Conservation (phyloP, 768 basidiomycete species). For the Boletus eberwhitei region DNA sequence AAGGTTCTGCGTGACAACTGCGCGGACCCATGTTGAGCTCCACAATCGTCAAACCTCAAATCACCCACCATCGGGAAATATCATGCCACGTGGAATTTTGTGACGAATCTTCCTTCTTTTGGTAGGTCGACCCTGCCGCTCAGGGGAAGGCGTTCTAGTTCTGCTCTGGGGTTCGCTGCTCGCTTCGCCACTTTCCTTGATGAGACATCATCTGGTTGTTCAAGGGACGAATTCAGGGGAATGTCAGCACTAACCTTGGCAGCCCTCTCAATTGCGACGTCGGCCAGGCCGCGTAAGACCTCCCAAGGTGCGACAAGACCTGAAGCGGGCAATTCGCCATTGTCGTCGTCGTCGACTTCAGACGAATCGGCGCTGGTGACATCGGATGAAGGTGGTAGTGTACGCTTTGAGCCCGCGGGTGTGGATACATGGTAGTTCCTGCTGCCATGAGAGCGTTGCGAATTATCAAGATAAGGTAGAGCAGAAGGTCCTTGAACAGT, state of each 20-base stretch:
- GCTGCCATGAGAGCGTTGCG: constrained; percentile 27
- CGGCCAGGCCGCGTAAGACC: constrained; percentile 75
- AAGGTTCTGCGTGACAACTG: constrained; percentile 82
- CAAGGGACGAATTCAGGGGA: background rate
- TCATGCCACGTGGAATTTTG: constrained; percentile 51
- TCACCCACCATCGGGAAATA: constrained; percentile 72
- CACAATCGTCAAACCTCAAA: background rate
- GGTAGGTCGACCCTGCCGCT: constrained; percentile 61
- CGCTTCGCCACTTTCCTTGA: constrained; percentile 69
- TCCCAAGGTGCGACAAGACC: constrained; percentile 88
- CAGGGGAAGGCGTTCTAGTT: constrained; percentile 68
- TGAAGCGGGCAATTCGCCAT: constrained; percentile 73
- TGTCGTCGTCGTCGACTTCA: constrained; percentile 80
- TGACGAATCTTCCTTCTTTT: constrained; percentile 75
- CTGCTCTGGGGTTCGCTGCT: constrained; percentile 74
- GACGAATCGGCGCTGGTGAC: constrained; percentile 79
- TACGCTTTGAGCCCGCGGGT: constrained; percentile 52
- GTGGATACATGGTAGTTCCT: constrained; percentile 33
- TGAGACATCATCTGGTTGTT: constrained; percentile 9
- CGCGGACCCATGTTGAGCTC: constrained; percentile 1
- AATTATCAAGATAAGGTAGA: constrained; percentile 50
- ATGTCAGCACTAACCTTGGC: constrained; percentile 52
- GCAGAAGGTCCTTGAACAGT: constrained; percentile 50
- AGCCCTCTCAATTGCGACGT: constrained; percentile 76
- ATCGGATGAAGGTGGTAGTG: constrained; percentile 59